These are phyloP conservation scores for Trichoderma virens DNA, from an alignment of 495 filamentous ascomycete genomes.

Conservation along the genomic window DNA sequence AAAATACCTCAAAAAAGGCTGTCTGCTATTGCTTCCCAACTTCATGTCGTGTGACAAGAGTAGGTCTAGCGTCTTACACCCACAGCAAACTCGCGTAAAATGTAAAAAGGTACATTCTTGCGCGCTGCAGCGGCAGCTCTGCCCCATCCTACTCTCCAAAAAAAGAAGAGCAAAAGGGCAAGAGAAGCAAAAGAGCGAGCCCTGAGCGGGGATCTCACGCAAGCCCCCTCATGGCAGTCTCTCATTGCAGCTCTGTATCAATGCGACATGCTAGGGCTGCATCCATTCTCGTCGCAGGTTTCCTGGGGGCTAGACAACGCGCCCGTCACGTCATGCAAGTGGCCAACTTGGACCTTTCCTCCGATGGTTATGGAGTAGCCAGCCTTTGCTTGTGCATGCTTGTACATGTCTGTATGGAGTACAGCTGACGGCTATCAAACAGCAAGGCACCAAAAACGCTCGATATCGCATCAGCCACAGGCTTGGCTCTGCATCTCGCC, in stretches of 20 bases:
- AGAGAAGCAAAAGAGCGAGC: neutral
- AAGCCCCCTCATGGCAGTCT: neutral
- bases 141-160: neutral
- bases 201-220: neutral
- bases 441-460: neutral
- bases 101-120: neutral
- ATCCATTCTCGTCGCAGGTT: neutral
- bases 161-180: neutral
- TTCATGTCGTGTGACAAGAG: neutral
- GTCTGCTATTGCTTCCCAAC: neutral
- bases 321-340: constrained; percentile 7
- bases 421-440: neutral
- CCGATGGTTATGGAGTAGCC: neutral
- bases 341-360: neutral
- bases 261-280: neutral
- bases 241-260: neutral
- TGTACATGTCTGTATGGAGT: neutral
- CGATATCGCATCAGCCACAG: neutral
- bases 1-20: neutral
- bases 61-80: constrained; percentile 4
- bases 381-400: neutral
- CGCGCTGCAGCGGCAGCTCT: neutral
- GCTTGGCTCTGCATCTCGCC: neutral
- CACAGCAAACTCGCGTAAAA: neutral
- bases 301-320: neutral